phyloP scores from a whole-genome alignment of 2,329 filamentous ascomycete genomes.

The Alternaria arborescens region DNA sequence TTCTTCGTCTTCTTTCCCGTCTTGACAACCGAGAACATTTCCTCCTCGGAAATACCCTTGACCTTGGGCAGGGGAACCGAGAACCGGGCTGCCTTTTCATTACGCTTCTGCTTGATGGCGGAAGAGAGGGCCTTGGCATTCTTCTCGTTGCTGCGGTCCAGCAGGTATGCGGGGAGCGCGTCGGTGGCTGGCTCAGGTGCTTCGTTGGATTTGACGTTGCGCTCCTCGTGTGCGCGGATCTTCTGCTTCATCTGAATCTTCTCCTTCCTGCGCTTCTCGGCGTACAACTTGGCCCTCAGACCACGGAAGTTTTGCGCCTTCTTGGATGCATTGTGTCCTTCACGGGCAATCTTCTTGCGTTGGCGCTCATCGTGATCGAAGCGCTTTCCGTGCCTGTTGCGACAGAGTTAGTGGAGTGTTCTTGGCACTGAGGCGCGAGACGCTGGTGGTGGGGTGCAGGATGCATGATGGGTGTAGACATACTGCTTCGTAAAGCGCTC shows the following conservation, averaged over 20 bases:
- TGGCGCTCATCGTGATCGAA: conserved; percentile 87
- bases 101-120: conserved; percentile 93
- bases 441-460: background rate
- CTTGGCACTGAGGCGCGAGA: background rate
- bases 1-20: conserved; percentile 86
- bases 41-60: conserved; percentile 90
- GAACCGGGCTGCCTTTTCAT: conserved; percentile 90
- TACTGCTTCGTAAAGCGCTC: conserved; percentile 76
- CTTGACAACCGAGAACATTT: conserved; percentile 95
- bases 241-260: conserved; percentile 66
- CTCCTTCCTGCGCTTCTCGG: conserved; percentile 78
- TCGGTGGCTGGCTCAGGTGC: conserved; percentile 80
- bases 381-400: conserved; percentile 49
- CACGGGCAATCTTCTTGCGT: conserved; percentile 87
- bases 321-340: conserved; percentile 85
- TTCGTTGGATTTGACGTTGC: conserved; percentile 87
- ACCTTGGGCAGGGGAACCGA: conserved; percentile 93
- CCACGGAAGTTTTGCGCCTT: conserved; percentile 94
- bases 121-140: conserved; percentile 79
- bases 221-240: conserved; percentile 91
- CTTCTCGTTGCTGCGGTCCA: conserved; percentile 78
- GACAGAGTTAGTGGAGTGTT: conserved; percentile 26
- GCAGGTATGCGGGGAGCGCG: conserved; percentile 89
- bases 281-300: conserved; percentile 89
- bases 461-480: conserved; percentile 40